Base-by-base conservation (phyloP, 2,329 filamentous ascomycete species). In the Colletotrichum cereale region DNA sequence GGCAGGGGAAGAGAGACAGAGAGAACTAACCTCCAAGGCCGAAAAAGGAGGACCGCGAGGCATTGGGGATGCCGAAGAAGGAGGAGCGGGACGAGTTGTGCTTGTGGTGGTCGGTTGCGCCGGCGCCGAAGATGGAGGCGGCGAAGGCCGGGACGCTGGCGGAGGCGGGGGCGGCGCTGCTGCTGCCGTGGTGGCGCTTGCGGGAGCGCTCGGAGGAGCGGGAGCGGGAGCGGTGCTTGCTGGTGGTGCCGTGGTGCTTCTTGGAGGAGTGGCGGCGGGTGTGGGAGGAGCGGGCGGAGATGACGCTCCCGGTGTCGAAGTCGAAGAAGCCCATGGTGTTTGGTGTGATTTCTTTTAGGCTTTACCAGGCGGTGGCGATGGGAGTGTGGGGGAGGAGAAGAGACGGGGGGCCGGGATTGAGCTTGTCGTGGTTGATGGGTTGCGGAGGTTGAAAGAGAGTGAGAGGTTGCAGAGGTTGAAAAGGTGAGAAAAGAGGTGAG, bases 21-120 rank as follows among this genome's bases (percentile, higher is more conserved):
- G 55, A 47, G 42, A 24, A 78, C 79, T 38, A 79, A 85, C 84
- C 81, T 67, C 68, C 65, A 58, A 78, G 77, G 29, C 82, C 82
- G 73, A 88, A 87, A 77, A 88, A 83, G 74, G 81, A 84, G 62
- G 82, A 82, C 53, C 83, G 81, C 73, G 81, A 84, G 68, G 77
- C 77, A 72, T 84, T 84, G 66, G 84, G 83, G 56, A 85, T 76
- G 53, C 84, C 81, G 73, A 86, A 87, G 76, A 88, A 85, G 63
- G 84, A 85, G 40, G 81, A 79, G 34, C 81, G 78, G n/a, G 82
- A 84, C 53, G 81, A 77, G 75, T 82, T 84, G 77, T 83, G 78
- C 76, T 80, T 80, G 74, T 78, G 75, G 61, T 82, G 76, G 53
- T 74, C 77, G 50, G 79, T 80, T 56, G 75, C 74, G 71, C 81